Evolutionary conservation across 106 monocot species (phyloP).

Genomic region (Acorus calamus): DNA sequence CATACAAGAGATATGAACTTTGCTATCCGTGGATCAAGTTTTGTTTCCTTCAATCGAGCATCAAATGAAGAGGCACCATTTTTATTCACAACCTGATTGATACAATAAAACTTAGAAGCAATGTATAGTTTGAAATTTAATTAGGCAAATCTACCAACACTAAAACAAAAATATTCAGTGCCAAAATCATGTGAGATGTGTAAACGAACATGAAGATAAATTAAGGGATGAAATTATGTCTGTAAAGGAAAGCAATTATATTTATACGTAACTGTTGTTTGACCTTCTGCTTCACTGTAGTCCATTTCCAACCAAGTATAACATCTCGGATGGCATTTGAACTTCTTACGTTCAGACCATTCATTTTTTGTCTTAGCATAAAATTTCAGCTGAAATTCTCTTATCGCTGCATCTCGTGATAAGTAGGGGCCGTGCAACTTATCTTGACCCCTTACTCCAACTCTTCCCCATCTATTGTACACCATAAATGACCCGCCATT

Average conservation of each 20-base stretch:
- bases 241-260: background rate
- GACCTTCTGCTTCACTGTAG: conserved; percentile 44
- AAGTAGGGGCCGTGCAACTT: conserved; percentile 62
- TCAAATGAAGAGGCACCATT: conserved; percentile 11
- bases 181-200: no score
- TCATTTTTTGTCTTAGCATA: conserved; percentile 66
- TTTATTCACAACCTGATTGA: conserved; percentile 28
- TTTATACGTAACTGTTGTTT: conserved; percentile 27
- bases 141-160: no score
- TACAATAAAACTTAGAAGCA: conserved; percentile 3
- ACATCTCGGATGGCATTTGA: conserved; percentile 36
- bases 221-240: background rate
- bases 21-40: conserved; percentile 64
- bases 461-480: conserved; percentile 93
- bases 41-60: conserved; percentile 51
- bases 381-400: conserved; percentile 64
- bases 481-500: conserved; percentile 62
- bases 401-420: conserved; percentile 35
- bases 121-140: background rate
- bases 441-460: conserved; percentile 81
- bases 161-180: background rate
- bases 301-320: conserved; percentile 96
- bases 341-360: conserved; percentile 48
- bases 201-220: no score
- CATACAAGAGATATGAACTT: conserved; percentile 82